Evolutionary conservation across 2,329 filamentous ascomycete genomes (phyloP), one percentile per base, ranked within the genome.

Genomic region (Beauveria caledonica): DNA sequence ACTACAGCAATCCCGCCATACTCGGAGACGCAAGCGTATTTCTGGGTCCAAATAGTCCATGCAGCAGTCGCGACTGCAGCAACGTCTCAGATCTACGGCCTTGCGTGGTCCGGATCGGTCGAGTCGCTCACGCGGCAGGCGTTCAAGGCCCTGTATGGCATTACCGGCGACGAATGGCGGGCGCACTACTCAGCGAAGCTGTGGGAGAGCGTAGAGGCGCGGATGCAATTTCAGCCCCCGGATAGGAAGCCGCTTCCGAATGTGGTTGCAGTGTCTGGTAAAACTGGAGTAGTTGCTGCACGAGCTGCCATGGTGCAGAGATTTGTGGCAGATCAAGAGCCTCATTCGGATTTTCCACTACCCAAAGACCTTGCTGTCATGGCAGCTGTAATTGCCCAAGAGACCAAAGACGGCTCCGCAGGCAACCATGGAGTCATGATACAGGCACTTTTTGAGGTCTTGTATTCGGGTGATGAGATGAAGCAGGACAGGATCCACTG

Each of bases 11-110:
- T 71, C 1, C 44, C 64, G 2, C 66, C 69, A 1, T 72, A 70
- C 54, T 72, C 70, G 2, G 69, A 71, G 62, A 72, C 70, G 0
- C 70, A 71, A 39, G 67, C 69, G 1, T 71, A 71, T 48, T 72
- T 72, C 49, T 72, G 70, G 69, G 64, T 71, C 0, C 69, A 72
- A 48, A 57, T 68, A 1, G 63, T 65, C 0, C 69, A 71, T 2
- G 63, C 66, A 1, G 62, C 64, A 3, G 19, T 67, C 2, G 50
- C 62, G 2, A 49, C 54, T 4, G 44, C 29, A n/a, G 9, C 4
- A 2, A 21, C 10, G 1, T 11, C 54, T 21, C n/a, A 48, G 11
- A 23, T 3, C 4, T 2, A 36, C 13, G 19, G 29, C 15, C 42
- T n/a, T 5, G 15, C 5, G 7, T 49, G 54, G 54, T n/a, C 19